phyloP scores from a whole-genome alignment of 1,284 basidiomycete genomes.

The Entoloma clypeatum region DNA sequence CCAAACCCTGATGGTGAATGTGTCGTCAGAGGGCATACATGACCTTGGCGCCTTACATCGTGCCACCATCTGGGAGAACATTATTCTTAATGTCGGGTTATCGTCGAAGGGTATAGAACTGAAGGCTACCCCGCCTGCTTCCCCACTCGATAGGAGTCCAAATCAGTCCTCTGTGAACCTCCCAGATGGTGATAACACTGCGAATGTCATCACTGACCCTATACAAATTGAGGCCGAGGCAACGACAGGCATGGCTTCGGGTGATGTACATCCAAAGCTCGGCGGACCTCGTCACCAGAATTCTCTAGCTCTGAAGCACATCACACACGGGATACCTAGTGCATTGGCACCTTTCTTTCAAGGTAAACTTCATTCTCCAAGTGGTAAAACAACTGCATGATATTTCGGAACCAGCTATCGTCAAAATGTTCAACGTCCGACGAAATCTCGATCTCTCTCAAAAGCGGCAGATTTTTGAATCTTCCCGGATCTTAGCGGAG shows the following conservation, averaged over 20 bases:
- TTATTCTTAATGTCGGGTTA: conserved; percentile 66
- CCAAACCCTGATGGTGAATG: conserved; percentile 65
- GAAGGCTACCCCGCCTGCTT: conserved; percentile 33
- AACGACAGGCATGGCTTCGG: conserved; percentile 18
- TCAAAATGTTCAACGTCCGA: conserved; percentile 84
- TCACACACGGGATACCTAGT: conserved; percentile 78
- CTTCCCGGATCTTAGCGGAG: conserved; percentile 67
- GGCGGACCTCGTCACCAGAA: conserved; percentile 58
- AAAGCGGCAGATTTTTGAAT: conserved; percentile 72
- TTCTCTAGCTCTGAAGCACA: conserved; percentile 75
- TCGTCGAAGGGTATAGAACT: conserved; percentile 50
- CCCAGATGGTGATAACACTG: conserved; percentile 32
- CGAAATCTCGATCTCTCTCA: conserved; percentile 75
- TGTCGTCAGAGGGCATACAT: conserved; percentile 62
- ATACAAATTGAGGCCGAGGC: conserved; percentile 4
- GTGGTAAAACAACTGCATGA: background rate
- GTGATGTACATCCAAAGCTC: conserved; percentile 32
- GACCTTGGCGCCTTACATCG: conserved; percentile 84
- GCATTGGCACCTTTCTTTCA: conserved; percentile 85
- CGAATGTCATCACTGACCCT: conserved; percentile 6
- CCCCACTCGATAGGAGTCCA: conserved; percentile 45
- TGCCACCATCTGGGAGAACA: conserved; percentile 84
- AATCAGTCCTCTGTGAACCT: conserved; percentile 37
- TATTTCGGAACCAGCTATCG: conserved; percentile 54
- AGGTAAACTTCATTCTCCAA: conserved; percentile 45